Percentiles rank a stretch among this genome's conserved stretches.
phyloP scores from a whole-genome alignment of 139 green algal species.

The Marvania coccoides region DNA sequence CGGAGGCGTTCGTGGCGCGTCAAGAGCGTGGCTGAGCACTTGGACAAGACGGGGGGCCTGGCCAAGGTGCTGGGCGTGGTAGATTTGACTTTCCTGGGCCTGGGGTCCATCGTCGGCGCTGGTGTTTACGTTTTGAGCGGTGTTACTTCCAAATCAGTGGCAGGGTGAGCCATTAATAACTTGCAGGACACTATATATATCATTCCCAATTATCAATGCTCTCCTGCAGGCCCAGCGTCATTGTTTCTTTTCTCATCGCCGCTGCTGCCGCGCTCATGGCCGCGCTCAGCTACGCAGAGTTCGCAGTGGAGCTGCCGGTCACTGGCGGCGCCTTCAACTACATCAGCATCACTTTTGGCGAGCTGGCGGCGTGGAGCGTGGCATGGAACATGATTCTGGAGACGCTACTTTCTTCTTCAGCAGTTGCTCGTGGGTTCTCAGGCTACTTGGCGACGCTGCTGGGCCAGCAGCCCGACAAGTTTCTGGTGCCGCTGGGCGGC shows the following conservation, averaged over 20 bases:
- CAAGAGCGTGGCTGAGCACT: too few relatives aligned
- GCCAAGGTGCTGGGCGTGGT: neutral
- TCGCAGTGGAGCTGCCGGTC: conserved; percentile 62
- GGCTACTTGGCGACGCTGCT: conserved; percentile 67
- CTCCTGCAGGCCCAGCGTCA: conserved; percentile 33
- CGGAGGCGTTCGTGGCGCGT: too few relatives aligned
- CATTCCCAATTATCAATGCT: too few relatives aligned
- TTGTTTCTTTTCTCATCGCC: conserved; percentile 55
- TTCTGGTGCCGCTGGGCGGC: conserved; percentile 27
- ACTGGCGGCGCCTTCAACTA: conserved; percentile 82
- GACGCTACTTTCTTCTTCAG: conserved; percentile 69
- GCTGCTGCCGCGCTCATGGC: conserved; percentile 65
- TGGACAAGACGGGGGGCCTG: too few relatives aligned
- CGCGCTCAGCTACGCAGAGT: conserved; percentile 81
- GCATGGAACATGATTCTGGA: conserved; percentile 80
- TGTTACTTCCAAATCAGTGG: conserved; percentile 52
- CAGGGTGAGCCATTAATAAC: conserved; percentile 41
- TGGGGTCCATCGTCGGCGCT: conserved; percentile 80
- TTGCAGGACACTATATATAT: too few relatives aligned
- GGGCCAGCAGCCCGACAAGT: conserved; percentile 22
- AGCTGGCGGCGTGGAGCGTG: conserved; percentile 66
- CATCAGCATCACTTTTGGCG: conserved; percentile 63
- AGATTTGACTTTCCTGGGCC: conserved; percentile 58
- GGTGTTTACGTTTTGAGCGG: conserved; percentile 85
- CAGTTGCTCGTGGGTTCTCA: conserved; percentile 75